These are phyloP conservation scores for Funneliformis caledonium DNA, from an alignment of 371 early-diverging fungal species.

Conservation along the genomic window DNA sequence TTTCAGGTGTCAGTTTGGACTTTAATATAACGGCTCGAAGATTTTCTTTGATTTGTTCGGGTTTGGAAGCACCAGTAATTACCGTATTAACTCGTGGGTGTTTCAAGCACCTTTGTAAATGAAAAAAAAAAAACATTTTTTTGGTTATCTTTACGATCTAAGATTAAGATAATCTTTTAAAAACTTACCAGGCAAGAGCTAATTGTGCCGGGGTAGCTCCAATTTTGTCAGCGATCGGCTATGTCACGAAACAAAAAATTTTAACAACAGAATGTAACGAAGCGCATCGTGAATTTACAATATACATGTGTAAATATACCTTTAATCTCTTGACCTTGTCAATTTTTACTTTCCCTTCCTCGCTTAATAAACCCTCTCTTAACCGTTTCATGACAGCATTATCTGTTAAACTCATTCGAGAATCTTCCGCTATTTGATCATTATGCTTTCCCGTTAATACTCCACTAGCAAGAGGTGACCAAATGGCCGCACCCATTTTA, in stretches of 20 bases:
- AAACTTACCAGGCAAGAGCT: constrained; percentile 82
- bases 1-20: constrained; percentile 68
- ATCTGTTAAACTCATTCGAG: constrained; percentile 70
- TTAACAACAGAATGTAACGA: neutral
- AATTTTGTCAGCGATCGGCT: constrained; percentile 69
- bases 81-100: constrained; percentile 59
- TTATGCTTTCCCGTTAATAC: constrained; percentile 83
- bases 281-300: no score
- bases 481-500: constrained; percentile 77
- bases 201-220: constrained; percentile 76
- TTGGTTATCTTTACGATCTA: constrained; percentile 40
- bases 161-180: neutral
- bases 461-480: constrained; percentile 84
- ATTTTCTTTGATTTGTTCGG: constrained; percentile 79
- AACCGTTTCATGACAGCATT: constrained; percentile 68
- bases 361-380: constrained; percentile 62
- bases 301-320: neutral
- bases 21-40: constrained; percentile 64
- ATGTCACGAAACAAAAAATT: neutral
- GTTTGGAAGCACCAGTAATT: constrained; percentile 73
- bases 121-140: neutral
- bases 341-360: constrained; percentile 64
- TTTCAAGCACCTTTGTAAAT: constrained; percentile 4
- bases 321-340: constrained; percentile 54
- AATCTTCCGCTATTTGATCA: constrained; percentile 70